Evolutionary conservation across 805 yeast genomes (phyloP).

Genomic region (Torulaspora indica): DNA sequence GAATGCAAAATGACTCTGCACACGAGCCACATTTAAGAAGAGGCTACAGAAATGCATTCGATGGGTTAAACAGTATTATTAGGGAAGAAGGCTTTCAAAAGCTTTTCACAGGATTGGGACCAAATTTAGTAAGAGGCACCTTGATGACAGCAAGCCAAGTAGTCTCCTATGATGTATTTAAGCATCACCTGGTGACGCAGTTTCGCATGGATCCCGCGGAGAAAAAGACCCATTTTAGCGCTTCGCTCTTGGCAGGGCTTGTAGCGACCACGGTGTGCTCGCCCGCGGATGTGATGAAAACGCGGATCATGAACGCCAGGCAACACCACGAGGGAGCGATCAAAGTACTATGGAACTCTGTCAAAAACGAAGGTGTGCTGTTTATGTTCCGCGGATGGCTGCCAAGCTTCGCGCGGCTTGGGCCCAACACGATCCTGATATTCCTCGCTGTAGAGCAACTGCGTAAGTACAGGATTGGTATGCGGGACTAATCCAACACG

Average conservation of each 20-base stretch:
- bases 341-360: constrained; percentile 48
- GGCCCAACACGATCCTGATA: constrained; percentile 73
- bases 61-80: constrained; percentile 60
- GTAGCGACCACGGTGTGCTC: constrained; percentile 91
- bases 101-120: constrained; percentile 67
- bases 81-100: constrained; percentile 57
- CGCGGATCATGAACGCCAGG: constrained; percentile 72
- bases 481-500: constrained; percentile 31
- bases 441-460: constrained; percentile 65
- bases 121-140: constrained; percentile 75
- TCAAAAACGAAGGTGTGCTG: constrained; percentile 64
- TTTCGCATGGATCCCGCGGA: constrained; percentile 53
- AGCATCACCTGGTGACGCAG: constrained; percentile 49
- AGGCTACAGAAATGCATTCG: constrained; percentile 71
- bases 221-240: constrained; percentile 68
- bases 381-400: constrained; percentile 91
- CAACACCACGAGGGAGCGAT: constrained; percentile 44
- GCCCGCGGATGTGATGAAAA: constrained; percentile 87
- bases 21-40: constrained; percentile 61
- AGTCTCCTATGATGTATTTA: constrained; percentile 78
- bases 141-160: constrained; percentile 90
- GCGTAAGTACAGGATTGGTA: constrained; percentile 49
- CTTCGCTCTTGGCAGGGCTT: constrained; percentile 75
- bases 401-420: constrained; percentile 79
- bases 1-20: constrained; percentile 86